Percentiles rank a stretch among this genome's conserved stretches.
Evolutionary conservation across 768 basidiomycete species (phyloP).

Genomic region (Clavulina sp.): DNA sequence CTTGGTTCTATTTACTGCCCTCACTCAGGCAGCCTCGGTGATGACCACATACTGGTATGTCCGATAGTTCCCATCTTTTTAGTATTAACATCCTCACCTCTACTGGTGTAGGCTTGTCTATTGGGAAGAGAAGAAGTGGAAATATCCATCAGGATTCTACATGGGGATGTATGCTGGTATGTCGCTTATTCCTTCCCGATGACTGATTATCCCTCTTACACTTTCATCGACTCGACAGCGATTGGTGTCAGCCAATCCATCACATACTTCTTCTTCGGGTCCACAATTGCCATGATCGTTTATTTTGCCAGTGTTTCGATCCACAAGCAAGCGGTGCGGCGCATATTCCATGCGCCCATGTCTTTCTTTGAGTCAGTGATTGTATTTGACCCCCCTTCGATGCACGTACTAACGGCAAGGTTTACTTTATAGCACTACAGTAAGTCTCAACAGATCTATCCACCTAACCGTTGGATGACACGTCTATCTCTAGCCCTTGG

Average conservation of each 20-base stretch:
- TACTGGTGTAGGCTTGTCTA: slow-evolving; percentile 17
- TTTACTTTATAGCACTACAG: slow-evolving; percentile 22
- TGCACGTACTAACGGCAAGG: slow-evolving; percentile 42
- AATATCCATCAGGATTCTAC: slow-evolving; percentile 34
- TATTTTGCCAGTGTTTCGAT: slow-evolving; percentile 17
- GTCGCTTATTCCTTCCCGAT: slow-evolving; percentile 23
- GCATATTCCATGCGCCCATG: slow-evolving; percentile 41
- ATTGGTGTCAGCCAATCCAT: slow-evolving; percentile 13
- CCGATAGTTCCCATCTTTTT: slow-evolving; percentile 40
- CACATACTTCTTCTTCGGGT: slow-evolving; percentile 5
- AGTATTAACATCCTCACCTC: slow-evolving; percentile 65
- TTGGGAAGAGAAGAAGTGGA: slow-evolving; percentile 20
- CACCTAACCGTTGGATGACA: slow-evolving; percentile 17
- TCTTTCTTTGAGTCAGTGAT: slow-evolving; percentile 60
- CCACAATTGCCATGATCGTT: slow-evolving; percentile 18
- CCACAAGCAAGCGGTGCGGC: slow-evolving; percentile 27
- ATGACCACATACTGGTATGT: not conserved
- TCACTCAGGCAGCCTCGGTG: slow-evolving; percentile 18
- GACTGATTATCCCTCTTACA: slow-evolving; percentile 27
- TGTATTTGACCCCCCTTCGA: slow-evolving; percentile 39
- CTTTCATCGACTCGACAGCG: not conserved
- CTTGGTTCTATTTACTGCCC: slow-evolving; percentile 26
- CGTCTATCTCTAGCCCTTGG: slow-evolving; percentile 14
- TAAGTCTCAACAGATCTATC: slow-evolving; percentile 14
- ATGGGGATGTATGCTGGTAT: slow-evolving; percentile 37